Evolutionary conservation across 192 early-diverging fungal genomes (phyloP).

Genomic region (Entophlyctis helioformis): DNA sequence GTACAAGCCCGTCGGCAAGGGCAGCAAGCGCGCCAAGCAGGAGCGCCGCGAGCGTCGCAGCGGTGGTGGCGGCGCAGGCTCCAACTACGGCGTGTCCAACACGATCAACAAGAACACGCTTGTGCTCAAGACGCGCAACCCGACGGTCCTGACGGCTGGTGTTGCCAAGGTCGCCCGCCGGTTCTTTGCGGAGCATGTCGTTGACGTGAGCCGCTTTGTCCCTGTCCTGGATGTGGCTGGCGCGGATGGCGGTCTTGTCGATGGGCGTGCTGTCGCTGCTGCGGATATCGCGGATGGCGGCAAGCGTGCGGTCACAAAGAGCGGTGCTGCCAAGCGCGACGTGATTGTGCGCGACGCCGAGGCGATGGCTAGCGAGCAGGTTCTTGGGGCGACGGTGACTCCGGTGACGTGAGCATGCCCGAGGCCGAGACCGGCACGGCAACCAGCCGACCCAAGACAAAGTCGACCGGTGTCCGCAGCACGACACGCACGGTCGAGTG

Average conservation of each 20-base stretch:
- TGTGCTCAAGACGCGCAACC: not conserved
- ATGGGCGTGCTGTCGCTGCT: constrained; percentile 21
- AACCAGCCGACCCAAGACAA: constrained; percentile 7
- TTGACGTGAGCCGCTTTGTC: constrained; percentile 17
- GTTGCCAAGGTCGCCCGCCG: constrained; percentile 17
- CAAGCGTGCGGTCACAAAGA: constrained; percentile 31
- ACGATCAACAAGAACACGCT: too few species aligned
- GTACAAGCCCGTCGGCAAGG: too few species aligned
- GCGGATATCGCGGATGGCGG: too few species aligned
- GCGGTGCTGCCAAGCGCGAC: constrained; percentile 9
- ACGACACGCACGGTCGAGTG: not conserved
- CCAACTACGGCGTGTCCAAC: too few species aligned
- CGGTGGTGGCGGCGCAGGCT: too few species aligned
- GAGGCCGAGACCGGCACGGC: too few species aligned
- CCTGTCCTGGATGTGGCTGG: not conserved
- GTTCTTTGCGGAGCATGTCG: constrained; percentile 25
- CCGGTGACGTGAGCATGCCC: too few species aligned
- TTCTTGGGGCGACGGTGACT: too few species aligned
- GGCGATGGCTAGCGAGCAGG: too few species aligned
- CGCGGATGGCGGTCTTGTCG: not conserved
- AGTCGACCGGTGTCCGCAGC: constrained; percentile 12
- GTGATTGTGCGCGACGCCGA: constrained; percentile 1
- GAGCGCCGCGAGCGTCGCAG: too few species aligned
- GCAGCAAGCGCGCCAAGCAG: too few species aligned
- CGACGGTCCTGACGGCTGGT: not conserved